Evolutionary conservation across 2,329 filamentous ascomycete species (phyloP).

Genomic region (Coleophoma cylindrospora): DNA sequence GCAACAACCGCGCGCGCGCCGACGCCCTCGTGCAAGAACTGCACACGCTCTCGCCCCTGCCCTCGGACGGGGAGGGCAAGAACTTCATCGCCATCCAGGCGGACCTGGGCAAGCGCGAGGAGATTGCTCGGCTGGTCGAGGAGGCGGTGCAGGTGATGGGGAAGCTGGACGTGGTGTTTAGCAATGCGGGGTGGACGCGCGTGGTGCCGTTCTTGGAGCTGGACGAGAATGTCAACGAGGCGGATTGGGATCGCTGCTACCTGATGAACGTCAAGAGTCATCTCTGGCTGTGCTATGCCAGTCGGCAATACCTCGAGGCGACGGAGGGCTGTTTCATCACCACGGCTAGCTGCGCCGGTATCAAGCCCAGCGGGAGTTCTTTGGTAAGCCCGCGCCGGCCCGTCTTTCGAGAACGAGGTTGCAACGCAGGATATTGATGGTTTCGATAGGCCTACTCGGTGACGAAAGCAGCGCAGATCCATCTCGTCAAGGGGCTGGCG

Average conservation of each 20-base stretch:
- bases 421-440: not conserved
- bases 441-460: constrained; percentile 61
- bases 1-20: constrained; percentile 55
- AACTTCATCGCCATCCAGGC: constrained; percentile 53
- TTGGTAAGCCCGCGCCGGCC: constrained; percentile 32
- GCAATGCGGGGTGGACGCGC: constrained; percentile 61
- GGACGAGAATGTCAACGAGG: constrained; percentile 48
- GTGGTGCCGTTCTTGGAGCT: constrained; percentile 40
- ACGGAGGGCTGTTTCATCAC: constrained; percentile 57
- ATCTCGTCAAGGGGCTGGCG: constrained; percentile 50
- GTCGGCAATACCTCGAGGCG: constrained; percentile 47
- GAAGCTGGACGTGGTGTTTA: constrained; percentile 71
- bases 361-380: constrained; percentile 57
- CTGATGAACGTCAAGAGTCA: constrained; percentile 60
- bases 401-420: not conserved
- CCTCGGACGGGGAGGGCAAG: constrained; percentile 26
- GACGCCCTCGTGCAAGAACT: constrained; percentile 52
- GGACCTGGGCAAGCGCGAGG: constrained; percentile 56
- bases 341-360: constrained; percentile 59
- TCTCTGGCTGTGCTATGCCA: constrained; percentile 53
- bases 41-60: constrained; percentile 39
- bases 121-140: constrained; percentile 54
- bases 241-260: constrained; percentile 55
- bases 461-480: constrained; percentile 68
- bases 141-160: constrained; percentile 57